These are phyloP conservation scores for Nakaseomyces nivariensis DNA, from an alignment of 1,139 yeast genomes.

Conservation along the genomic window DNA sequence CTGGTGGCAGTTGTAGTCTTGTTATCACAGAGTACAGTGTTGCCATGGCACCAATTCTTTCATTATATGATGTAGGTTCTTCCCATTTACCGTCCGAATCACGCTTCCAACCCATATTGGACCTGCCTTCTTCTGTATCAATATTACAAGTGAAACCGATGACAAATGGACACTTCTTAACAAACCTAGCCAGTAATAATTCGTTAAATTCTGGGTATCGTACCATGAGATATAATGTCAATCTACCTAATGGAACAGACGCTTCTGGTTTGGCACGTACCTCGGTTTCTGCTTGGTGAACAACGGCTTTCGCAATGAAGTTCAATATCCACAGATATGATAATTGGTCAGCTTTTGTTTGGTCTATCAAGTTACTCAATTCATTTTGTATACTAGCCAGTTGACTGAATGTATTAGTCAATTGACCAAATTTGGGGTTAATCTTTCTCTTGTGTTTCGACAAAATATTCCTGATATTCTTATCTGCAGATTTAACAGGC, in stretches of 20 bases:
- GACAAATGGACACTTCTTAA: slow-evolving; percentile 82
- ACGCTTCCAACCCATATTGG: slow-evolving; percentile 81
- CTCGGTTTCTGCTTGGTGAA: slow-evolving; percentile 89
- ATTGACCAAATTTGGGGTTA: slow-evolving; percentile 85
- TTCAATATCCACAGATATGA: slow-evolving; percentile 69
- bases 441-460: slow-evolving; percentile 54
- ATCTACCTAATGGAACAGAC: slow-evolving; percentile 68
- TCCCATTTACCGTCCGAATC: slow-evolving; percentile 62
- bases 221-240: slow-evolving; percentile 47
- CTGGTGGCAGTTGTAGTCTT: slow-evolving; percentile 28
- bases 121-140: slow-evolving; percentile 75
- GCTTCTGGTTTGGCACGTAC: slow-evolving; percentile 71
- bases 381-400: slow-evolving; percentile 43
- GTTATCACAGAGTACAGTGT: slow-evolving; percentile 74
- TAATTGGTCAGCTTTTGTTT: slow-evolving; percentile 38
- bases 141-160: slow-evolving; percentile 70
- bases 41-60: slow-evolving; percentile 76
- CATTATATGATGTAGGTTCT: slow-evolving; percentile 63
- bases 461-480: slow-evolving; percentile 33
- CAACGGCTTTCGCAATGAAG: slow-evolving; percentile 72
- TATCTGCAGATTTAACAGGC: slow-evolving; percentile 38
- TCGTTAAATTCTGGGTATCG: slow-evolving; percentile 59
- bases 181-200: slow-evolving; percentile 65
- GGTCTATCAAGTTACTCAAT: slow-evolving; percentile 39
- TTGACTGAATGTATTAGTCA: slow-evolving; percentile 62